phyloP scores from a whole-genome alignment of 2,329 filamentous ascomycete species.

The Coniochaeta sp. region DNA sequence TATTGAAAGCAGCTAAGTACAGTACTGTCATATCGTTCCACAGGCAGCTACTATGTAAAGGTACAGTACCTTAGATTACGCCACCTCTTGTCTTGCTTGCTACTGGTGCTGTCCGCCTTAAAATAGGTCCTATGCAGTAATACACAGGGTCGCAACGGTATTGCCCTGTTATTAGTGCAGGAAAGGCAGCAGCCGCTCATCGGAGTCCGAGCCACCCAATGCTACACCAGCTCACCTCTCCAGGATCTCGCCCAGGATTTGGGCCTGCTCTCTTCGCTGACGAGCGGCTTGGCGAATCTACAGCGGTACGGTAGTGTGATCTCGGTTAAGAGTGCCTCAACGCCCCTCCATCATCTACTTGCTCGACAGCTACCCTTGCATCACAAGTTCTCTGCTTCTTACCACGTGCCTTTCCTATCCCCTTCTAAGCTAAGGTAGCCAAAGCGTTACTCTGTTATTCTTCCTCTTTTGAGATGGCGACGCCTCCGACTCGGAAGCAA shows the following conservation, averaged over 20 bases:
- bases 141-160: not conserved
- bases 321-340: not conserved
- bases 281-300: not conserved
- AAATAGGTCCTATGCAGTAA: not conserved
- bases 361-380: not conserved
- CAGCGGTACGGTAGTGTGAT: not conserved
- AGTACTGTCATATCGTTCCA: no score
- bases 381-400: not conserved
- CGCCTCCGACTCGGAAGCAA: not conserved
- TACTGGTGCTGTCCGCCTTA: not conserved
- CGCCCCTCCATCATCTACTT: not conserved
- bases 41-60: not conserved
- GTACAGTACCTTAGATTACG: no score
- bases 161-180: not conserved
- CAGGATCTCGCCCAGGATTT: not conserved
- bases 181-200: not conserved
- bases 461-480: not conserved
- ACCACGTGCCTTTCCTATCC: not conserved
- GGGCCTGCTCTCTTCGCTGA: not conserved
- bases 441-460: no score
- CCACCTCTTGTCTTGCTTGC: no score
- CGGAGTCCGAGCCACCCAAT: not conserved
- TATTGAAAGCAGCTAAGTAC: no score
- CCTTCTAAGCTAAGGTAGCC: not conserved
- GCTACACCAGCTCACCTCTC: not conserved